A percentile compares a stretch with the other conserved stretches of the same genome.
Conservation (phyloP, 257 asterid genomes). For the Salvia hispanica region DNA sequence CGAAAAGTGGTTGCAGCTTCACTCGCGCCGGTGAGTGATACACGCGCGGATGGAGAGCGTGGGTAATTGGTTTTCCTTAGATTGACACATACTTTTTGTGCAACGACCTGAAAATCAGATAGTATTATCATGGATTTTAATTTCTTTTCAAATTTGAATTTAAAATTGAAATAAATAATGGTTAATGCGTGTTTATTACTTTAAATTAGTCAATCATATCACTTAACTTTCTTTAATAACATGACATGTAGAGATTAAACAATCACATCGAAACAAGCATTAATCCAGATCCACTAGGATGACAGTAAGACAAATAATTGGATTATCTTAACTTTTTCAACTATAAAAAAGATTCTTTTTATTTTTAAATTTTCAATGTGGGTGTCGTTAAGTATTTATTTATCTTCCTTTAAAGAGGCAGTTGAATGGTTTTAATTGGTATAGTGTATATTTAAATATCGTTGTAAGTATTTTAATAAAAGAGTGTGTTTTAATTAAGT, state of each 20-base stretch:
- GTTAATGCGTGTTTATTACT: neutral
- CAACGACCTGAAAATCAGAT: slow-evolving; percentile 32
- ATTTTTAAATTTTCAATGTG: neutral
- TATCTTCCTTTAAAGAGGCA: neutral
- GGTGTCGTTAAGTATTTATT: neutral
- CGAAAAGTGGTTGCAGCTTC: neutral
- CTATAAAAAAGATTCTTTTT: neutral
- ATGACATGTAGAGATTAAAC: neutral
- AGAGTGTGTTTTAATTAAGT: too few relatives aligned
- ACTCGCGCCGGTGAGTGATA: neutral
- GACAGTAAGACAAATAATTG: neutral
- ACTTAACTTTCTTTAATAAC: neutral
- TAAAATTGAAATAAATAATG: neutral
- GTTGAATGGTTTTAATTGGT: neutral
- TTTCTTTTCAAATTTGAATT: neutral
- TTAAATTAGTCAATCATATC: slow-evolving; percentile 5
- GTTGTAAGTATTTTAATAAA: too few relatives aligned
- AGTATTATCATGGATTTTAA: neutral
- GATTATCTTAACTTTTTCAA: neutral
- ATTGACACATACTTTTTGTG: slow-evolving; percentile 36
- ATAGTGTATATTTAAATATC: too few relatives aligned
- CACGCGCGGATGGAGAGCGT: slow-evolving; percentile 31
- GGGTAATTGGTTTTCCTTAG: neutral
- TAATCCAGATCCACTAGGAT: neutral
- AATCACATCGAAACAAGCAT: neutral